These are phyloP conservation scores for Lachnellula hyalina DNA, from an alignment of 2,329 filamentous ascomycete genomes.

Conservation along the genomic window DNA sequence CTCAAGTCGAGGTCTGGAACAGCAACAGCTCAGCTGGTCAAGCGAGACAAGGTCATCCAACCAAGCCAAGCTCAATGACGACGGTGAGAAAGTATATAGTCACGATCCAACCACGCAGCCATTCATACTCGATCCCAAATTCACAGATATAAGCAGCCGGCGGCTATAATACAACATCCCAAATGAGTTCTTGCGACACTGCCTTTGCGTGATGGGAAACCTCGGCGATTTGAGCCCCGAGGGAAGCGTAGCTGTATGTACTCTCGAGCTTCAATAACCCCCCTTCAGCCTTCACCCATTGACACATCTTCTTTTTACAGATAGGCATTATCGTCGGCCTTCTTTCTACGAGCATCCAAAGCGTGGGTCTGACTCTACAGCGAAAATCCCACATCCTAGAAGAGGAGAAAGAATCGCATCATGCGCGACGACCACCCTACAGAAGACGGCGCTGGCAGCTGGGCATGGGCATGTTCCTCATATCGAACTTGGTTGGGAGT, in stretches of 20 bases:
- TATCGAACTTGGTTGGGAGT: conserved; percentile 90
- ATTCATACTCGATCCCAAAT: not conserved
- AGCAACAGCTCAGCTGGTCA: not conserved
- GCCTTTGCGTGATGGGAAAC: conserved; percentile 53
- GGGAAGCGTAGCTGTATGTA: conserved; percentile 68
- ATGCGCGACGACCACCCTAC: conserved; percentile 80
- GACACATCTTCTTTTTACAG: conserved; percentile 40
- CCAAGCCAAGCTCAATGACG: not conserved
- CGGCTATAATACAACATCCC: conserved; percentile 13
- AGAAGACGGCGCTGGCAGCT: conserved; percentile 90
- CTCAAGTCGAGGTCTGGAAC: not conserved
- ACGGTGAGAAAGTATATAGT: not conserved
- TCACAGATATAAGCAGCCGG: conserved; percentile 1
- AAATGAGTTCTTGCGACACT: conserved; percentile 29
- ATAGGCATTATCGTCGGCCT: conserved; percentile 91
- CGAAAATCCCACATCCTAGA: conserved; percentile 97
- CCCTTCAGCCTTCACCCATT: conserved; percentile 8
- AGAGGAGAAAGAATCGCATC: conserved; percentile 78
- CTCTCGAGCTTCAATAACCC: not conserved
- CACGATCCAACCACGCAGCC: not conserved
- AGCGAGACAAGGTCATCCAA: not conserved
- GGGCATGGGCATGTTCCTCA: conserved; percentile 94
- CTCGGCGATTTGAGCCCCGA: conserved; percentile 71
- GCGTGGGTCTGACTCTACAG: conserved; percentile 89
- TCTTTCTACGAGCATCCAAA: conserved; percentile 89